Evolutionary conservation across 495 filamentous ascomycete species (phyloP).

Genomic region (Podospora anserina): DNA sequence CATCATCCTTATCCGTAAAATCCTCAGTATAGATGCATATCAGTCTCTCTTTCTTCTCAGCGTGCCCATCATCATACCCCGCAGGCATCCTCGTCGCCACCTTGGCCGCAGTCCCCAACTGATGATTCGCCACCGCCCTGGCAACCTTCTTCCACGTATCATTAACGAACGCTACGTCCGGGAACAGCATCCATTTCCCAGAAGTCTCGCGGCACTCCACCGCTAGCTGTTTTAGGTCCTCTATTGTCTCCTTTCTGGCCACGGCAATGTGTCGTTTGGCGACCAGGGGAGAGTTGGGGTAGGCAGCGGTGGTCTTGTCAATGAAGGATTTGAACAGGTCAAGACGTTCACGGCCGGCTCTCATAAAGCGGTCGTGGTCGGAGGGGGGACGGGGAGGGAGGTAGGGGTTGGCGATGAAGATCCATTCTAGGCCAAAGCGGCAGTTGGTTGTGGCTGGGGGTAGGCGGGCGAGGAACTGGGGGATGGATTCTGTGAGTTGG

Average conservation of each 20-base stretch:
- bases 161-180: slow-evolving; percentile 53
- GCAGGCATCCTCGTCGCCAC: slow-evolving; percentile 49
- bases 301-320: slow-evolving; percentile 9
- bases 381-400: slow-evolving; percentile 25
- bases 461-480: slow-evolving; percentile 61
- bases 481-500: slow-evolving; percentile 57
- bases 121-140: slow-evolving; percentile 57
- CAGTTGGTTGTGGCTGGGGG: slow-evolving; percentile 57
- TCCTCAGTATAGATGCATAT: slow-evolving; percentile 77
- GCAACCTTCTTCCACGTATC: slow-evolving; percentile 61
- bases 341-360: slow-evolving; percentile 39
- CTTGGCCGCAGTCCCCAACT: slow-evolving; percentile 67
- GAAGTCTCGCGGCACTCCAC: slow-evolving; percentile 22
- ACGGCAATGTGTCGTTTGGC: slow-evolving; percentile 45
- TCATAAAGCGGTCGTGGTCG: slow-evolving; percentile 24
- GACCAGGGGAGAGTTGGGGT: slow-evolving; percentile 17
- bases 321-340: slow-evolving; percentile 35
- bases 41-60: slow-evolving; percentile 46
- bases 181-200: slow-evolving; percentile 77
- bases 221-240: slow-evolving; percentile 56
- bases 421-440: slow-evolving; percentile 54
- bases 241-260: slow-evolving; percentile 48
- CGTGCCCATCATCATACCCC: neutral
- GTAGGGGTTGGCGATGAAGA: slow-evolving; percentile 61
- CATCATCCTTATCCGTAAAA: slow-evolving; percentile 64